phyloP scores from a whole-genome alignment of 2,329 filamentous ascomycete species.

The Diplocarpon mali region DNA sequence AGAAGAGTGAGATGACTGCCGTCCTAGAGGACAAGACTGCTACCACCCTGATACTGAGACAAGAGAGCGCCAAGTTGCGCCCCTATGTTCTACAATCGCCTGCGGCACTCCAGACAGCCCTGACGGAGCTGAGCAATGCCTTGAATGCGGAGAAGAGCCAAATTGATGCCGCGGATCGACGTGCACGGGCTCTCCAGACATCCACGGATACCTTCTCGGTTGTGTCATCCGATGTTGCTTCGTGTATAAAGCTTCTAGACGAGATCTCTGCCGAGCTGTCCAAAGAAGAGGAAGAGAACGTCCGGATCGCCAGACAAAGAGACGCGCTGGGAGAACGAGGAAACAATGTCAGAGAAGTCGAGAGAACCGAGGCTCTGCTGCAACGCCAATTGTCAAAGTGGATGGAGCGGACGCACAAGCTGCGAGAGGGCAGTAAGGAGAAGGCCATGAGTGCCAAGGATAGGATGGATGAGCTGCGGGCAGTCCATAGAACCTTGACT shows the following conservation, averaged over 20 bases:
- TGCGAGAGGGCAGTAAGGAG: slow-evolving; percentile 67
- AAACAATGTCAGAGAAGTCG: slow-evolving; percentile 84
- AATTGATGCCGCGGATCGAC: slow-evolving; percentile 78
- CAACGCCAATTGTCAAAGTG: slow-evolving; percentile 77
- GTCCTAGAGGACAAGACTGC: slow-evolving; percentile 62
- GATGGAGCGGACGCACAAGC: slow-evolving; percentile 74
- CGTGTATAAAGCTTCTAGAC: slow-evolving; percentile 79
- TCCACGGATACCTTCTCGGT: slow-evolving; percentile 82
- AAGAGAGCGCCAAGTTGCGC: slow-evolving; percentile 79
- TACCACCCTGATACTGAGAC: slow-evolving; percentile 57
- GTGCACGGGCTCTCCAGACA: slow-evolving; percentile 82
- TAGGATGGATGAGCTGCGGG: slow-evolving; percentile 82
- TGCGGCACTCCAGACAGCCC: slow-evolving; percentile 65
- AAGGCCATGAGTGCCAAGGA: slow-evolving; percentile 73
- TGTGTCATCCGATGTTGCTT: slow-evolving; percentile 73
- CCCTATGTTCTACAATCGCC: slow-evolving; percentile 91
- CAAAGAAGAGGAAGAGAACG: slow-evolving; percentile 85
- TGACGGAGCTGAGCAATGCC: slow-evolving; percentile 72
- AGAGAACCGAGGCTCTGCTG: slow-evolving; percentile 74
- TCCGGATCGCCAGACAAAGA: slow-evolving; percentile 66
- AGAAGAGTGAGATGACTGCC: slow-evolving; percentile 65
- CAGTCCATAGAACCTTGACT: slow-evolving; percentile 66
- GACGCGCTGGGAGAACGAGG: slow-evolving; percentile 81
- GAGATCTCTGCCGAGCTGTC: slow-evolving; percentile 75
- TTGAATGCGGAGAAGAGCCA: slow-evolving; percentile 69